phyloP scores from a whole-genome alignment of 2,329 filamentous ascomycete genomes.

The Aureobasidium musti region DNA sequence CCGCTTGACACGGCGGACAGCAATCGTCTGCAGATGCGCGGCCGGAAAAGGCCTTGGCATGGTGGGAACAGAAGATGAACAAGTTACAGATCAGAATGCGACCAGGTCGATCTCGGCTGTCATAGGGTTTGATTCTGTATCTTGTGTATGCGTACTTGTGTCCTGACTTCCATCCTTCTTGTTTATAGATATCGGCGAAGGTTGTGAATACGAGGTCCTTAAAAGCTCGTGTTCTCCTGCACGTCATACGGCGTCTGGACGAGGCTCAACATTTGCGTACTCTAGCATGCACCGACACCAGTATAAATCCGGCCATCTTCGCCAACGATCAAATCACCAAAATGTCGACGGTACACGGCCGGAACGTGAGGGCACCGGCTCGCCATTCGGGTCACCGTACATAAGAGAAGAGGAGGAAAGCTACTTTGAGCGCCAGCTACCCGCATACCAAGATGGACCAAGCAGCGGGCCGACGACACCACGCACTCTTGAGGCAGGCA shows the following conservation, averaged over 20 bases:
- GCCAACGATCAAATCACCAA: conserved; percentile 34
- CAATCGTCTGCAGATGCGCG: conserved; percentile 17
- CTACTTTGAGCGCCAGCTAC: conserved; percentile 25
- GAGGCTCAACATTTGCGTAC: not conserved
- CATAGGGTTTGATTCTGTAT: not conserved
- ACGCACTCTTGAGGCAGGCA: conserved; percentile 22
- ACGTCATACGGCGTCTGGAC: conserved; percentile 2
- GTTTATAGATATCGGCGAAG: not conserved
- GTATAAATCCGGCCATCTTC: conserved; percentile 33
- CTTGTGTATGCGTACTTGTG: not conserved
- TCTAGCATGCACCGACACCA: conserved; percentile 26
- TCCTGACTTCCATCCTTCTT: not conserved
- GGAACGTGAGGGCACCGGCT: conserved; percentile 22
- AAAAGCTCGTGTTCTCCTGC: conserved; percentile 1
- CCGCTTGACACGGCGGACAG: conserved; percentile 20
- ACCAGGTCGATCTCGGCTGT: conserved; percentile 3
- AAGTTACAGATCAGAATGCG: conserved; percentile 3
- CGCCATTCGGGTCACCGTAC: conserved; percentile 24
- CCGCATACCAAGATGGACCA: conserved; percentile 16
- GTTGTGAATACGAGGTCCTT: not conserved
- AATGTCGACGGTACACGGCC: conserved; percentile 31
- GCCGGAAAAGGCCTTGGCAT: conserved; percentile 8
- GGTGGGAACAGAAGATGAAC: conserved; percentile 12
- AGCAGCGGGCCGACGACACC: conserved; percentile 18
- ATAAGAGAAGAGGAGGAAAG: conserved; percentile 31